phyloP scores from a whole-genome alignment of 345 rosid species.

The Abelmoschus esculentus region DNA sequence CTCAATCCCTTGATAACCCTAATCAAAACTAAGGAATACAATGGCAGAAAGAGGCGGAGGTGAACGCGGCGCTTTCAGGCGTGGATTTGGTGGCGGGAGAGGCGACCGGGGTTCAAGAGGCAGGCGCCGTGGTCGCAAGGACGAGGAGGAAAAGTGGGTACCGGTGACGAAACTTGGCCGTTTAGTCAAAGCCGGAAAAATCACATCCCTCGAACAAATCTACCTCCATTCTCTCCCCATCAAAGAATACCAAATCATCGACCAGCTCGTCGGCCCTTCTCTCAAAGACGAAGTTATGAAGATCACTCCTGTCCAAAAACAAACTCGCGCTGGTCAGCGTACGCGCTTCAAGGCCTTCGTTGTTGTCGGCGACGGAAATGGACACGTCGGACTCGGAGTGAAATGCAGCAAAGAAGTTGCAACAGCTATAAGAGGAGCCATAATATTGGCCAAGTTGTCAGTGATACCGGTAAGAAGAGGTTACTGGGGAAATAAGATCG shows the following conservation, averaged over 20 bases:
- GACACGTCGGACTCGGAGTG: slow-evolving; percentile 6
- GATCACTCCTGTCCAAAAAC: slow-evolving; percentile 8
- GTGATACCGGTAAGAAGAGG: slow-evolving; percentile 9
- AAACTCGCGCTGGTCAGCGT: slow-evolving; percentile 8
- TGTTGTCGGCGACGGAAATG: slow-evolving; percentile 7
- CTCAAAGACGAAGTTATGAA: slow-evolving; percentile 9
- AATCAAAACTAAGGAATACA: background rate
- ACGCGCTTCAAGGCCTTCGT: slow-evolving; percentile 12
- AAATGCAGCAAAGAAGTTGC: slow-evolving; percentile 10
- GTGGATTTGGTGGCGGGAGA: background rate
- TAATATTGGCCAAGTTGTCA: slow-evolving; percentile 5
- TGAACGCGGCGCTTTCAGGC: slow-evolving; percentile 11
- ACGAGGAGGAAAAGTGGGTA: background rate
- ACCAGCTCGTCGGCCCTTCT: slow-evolving; percentile 6
- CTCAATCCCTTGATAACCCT: background rate
- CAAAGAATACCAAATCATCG: slow-evolving; percentile 9
- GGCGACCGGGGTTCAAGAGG: slow-evolving; percentile 9
- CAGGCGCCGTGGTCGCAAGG: slow-evolving; percentile 8
- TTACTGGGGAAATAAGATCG: slow-evolving; percentile 7
- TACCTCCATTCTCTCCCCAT: slow-evolving; percentile 8
- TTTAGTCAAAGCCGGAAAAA: background rate
- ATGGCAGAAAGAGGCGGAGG: slow-evolving; percentile 12
- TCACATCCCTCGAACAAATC: slow-evolving; percentile 9
- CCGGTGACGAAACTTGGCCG: slow-evolving; percentile 9
- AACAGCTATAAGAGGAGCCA: slow-evolving; percentile 3